Evolutionary conservation across 2,329 filamentous ascomycete genomes (phyloP), one percentile per base, ranked within the genome.

Genomic region (Elsinoe batatas): DNA sequence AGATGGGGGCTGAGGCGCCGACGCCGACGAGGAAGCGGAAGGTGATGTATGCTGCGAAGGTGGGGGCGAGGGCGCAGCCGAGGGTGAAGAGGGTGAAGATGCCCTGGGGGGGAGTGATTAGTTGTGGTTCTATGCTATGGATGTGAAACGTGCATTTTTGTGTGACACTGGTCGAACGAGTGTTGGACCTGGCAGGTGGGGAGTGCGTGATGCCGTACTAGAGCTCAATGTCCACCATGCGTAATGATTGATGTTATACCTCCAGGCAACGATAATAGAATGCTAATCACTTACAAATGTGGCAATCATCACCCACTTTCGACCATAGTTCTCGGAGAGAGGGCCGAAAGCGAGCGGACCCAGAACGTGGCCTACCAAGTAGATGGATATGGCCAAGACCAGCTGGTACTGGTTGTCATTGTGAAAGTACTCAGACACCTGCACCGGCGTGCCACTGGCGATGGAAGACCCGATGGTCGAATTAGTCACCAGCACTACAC

Each of bases 381-480:
- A 78, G 20, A 78, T 74, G 3, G 75, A 77, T 0, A 74, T 76
- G 0, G 76, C 75, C 1, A 78, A 67, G 3, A 77, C 72, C 22
- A 75, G 64, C 47, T 67, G 65, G 13, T 66, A 68, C 54, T 74
- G 64, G 32, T 69, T 67, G 0, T 75, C 76, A 57, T 85, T 69
- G 53, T 74, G 64, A 69, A 83, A 88, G 61, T 83, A 74, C 2
- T 68, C 64, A 2, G 76, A 71, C 46, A 87, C 83, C 53, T 74
- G 77, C 2, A 77, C 74, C 1, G 82, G 75, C 12, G 81, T 80
- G 66, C 84, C 84, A 56, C 81, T 80, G 1, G 84, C 81, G 4
- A 88, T 72, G 0, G 82, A 75, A 40, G 79, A 84, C 1, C 79
- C 80, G 69, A 87, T 79, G 8, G 84, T 87, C 22, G 78, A 82